Evolutionary conservation across 257 asterid species (phyloP).

Genomic region (Cordia subcordata): DNA sequence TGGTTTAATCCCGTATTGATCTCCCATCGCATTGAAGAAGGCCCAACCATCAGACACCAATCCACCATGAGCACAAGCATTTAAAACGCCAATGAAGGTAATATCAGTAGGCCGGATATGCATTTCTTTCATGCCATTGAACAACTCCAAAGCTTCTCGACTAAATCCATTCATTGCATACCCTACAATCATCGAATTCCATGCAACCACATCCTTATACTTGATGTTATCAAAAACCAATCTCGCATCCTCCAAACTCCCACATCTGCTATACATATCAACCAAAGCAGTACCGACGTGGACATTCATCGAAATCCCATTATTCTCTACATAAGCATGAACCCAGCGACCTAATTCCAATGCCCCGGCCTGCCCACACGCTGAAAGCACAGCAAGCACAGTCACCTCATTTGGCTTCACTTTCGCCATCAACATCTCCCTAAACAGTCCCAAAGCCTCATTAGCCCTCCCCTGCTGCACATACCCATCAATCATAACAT

Average conservation of each 20-base stretch:
- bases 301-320: slow-evolving; percentile 17
- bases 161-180: slow-evolving; percentile 28
- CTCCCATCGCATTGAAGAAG: slow-evolving; percentile 17
- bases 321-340: slow-evolving; percentile 27
- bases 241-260: slow-evolving; percentile 30
- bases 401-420: slow-evolving; percentile 29
- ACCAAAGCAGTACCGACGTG: slow-evolving; percentile 30
- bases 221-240: slow-evolving; percentile 24
- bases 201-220: slow-evolving; percentile 22
- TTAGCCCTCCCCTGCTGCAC: slow-evolving; percentile 22
- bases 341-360: slow-evolving; percentile 30
- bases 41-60: slow-evolving; percentile 23
- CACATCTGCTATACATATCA: slow-evolving; percentile 35
- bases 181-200: slow-evolving; percentile 31
- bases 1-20: slow-evolving; percentile 6
- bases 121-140: slow-evolving; percentile 11
- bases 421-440: slow-evolving; percentile 20
- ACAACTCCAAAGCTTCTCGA: slow-evolving; percentile 20
- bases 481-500: slow-evolving; percentile 36
- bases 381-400: slow-evolving; percentile 24
- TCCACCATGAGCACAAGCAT: slow-evolving; percentile 31
- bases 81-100: slow-evolving; percentile 24
- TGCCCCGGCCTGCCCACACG: slow-evolving; percentile 30
- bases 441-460: slow-evolving; percentile 26
- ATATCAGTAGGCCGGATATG: slow-evolving; percentile 22